Conservation (phyloP, 78 protist genomes). For the Anaeramoeba ignava region DNA sequence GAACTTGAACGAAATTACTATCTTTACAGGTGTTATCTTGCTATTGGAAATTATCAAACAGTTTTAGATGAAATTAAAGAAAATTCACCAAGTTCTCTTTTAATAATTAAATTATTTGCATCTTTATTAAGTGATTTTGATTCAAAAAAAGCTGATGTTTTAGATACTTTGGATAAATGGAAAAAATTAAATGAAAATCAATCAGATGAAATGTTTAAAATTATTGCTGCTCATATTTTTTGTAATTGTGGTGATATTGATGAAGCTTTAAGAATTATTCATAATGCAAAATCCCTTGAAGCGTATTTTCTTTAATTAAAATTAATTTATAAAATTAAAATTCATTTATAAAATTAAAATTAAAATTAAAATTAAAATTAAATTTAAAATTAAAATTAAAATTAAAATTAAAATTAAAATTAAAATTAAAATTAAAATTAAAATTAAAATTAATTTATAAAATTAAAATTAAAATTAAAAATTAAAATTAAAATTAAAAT, state of each 20-base stretch:
- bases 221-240: not conserved
- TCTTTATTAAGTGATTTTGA: not conserved
- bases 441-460: too few species aligned
- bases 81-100: not conserved
- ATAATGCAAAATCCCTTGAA: not conserved
- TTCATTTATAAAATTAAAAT: too few species aligned
- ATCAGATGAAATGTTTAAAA: not conserved
- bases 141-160: not conserved
- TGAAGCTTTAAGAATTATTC: not conserved
- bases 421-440: too few species aligned
- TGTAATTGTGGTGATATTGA: not conserved
- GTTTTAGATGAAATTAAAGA: not conserved
- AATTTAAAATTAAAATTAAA: too few species aligned
- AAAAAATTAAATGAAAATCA: not conserved
- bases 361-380: too few species aligned
- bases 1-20: not conserved
- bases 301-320: too few species aligned
- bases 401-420: too few species aligned
- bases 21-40: not conserved
- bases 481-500: too few species aligned
- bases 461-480: too few species aligned
- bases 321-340: too few species aligned
- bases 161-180: not conserved
- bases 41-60: not conserved
- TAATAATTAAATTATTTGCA: not conserved